These are phyloP conservation scores for Globisporangium takayamanum DNA, from an alignment of 352 stramenopile species.

Conservation along the genomic window DNA sequence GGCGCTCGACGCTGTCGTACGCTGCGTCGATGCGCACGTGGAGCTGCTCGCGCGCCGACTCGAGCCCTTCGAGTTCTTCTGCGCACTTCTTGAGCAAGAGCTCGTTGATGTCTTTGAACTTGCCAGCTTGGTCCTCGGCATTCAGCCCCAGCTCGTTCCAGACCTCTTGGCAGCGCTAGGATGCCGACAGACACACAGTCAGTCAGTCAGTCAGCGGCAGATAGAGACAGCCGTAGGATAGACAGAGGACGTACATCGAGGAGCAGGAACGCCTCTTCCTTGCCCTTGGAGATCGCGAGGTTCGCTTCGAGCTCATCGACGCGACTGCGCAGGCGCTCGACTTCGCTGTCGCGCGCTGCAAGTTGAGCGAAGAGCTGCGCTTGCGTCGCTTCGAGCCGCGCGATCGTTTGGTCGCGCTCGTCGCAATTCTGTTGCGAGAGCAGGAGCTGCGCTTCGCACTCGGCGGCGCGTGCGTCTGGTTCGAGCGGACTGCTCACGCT, in stretches of 20 bases:
- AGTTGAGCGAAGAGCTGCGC: conserved; percentile 19
- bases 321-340: conserved; percentile 16
- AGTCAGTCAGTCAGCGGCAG: not conserved
- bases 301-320: conserved; percentile 27
- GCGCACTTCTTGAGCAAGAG: conserved; percentile 49
- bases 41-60: conserved; percentile 38
- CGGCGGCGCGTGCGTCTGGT: not conserved
- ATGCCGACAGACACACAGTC: not conserved
- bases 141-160: conserved; percentile 54
- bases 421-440: conserved; percentile 12
- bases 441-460: conserved; percentile 9
- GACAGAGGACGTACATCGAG: conserved; percentile 36
- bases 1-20: conserved; percentile 29
- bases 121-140: conserved; percentile 39
- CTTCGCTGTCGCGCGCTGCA: conserved; percentile 20
- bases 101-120: conserved; percentile 59
- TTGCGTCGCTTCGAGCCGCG: conserved; percentile 20
- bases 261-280: conserved; percentile 51
- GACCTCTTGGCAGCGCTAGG: conserved; percentile 59
- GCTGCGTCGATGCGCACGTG: conserved; percentile 34
- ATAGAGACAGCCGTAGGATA: not conserved
- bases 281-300: conserved; percentile 38
- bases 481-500: not conserved
- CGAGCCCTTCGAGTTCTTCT: conserved; percentile 51
- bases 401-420: conserved; percentile 15